Evolutionary conservation across 2,329 filamentous ascomycete genomes (phyloP), one percentile per base, ranked within the genome.

Genomic region (Penicillium sp.): DNA sequence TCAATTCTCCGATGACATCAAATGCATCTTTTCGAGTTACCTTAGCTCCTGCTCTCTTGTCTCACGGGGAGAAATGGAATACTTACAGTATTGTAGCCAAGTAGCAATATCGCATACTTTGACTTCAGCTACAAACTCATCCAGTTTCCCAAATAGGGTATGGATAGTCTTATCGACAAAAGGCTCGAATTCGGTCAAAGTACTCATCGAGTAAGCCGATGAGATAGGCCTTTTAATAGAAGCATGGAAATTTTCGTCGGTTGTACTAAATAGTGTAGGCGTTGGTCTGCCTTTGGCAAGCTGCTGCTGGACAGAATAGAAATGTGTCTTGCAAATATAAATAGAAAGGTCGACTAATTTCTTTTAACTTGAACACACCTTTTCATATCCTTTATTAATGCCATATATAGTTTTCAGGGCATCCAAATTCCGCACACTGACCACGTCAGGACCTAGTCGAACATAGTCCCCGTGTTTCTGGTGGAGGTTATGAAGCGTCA

Each of bases 201-300:
- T 77, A 20, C 66, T 74, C 65, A 80, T 69, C 1, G 74, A 71
- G 57, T 79, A 79, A 0, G 72, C 68, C 34, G 67, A 66, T 0
- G 76, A 72, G 13, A 78, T 69, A 1, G 72, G 66, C 14, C 73
- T 69, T 45, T 75, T 77, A 7, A 76, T 73, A 10, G 62, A 68
- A 2, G 74, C 72, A 59, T 81, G 78, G 24, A 72, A 71, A 1
- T 53, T 62, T 50, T 79, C 76, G 38, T 66, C 59, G 4, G 60
- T 55, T 5, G 63, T 59, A 3, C 58, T 59, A 44, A 65, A 66
- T 7, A 66, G 53, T 1, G 64, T 66, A 22, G 58, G 62, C 2
- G 58, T 59, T 7, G 59, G 53, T 44, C 51, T 66, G 4, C 62
- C 61, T 18, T 64, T 64, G 31, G 50, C 57, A 29, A 66, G 43